Conservation (phyloP, 164 flowering plant species). For the Liriodendron chinense region DNA sequence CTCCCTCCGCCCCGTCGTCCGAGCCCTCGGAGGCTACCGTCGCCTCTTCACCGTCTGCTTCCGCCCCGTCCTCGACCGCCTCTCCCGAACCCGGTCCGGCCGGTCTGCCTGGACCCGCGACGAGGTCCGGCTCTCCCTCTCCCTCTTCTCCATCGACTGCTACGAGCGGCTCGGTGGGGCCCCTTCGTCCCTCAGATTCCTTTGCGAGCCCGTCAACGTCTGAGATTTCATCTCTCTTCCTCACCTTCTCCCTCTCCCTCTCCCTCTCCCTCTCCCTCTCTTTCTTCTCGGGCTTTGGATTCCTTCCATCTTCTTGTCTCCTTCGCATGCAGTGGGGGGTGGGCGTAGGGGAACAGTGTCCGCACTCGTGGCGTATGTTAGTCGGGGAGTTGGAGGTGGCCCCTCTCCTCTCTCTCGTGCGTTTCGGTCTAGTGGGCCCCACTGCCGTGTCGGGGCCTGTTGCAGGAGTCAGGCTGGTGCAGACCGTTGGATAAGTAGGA, state of each 20-base stretch:
- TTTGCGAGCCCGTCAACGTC: constrained; percentile 33
- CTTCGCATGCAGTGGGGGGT: neutral
- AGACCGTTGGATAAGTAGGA: too few species aligned
- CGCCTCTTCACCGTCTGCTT: constrained; percentile 65
- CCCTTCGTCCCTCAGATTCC: constrained; percentile 67
- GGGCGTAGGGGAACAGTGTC: neutral
- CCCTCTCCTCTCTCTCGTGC: neutral
- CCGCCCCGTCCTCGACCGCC: constrained; percentile 39
- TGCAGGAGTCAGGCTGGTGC: too few species aligned
- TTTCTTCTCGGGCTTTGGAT: neutral
- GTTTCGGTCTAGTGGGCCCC: neutral
- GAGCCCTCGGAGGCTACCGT: constrained; percentile 80
- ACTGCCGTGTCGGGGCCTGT: too few species aligned
- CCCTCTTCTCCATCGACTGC: constrained; percentile 76
- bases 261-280: too few species aligned
- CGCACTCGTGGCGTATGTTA: neutral
- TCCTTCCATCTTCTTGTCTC: neutral
- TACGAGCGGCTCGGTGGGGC: constrained; percentile 62
- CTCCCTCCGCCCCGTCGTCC: constrained; percentile 44
- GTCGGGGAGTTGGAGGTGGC: neutral
- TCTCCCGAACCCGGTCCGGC: constrained; percentile 31
- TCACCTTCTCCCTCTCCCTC: neutral
- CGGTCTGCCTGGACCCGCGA: constrained; percentile 43
- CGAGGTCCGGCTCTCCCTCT: constrained; percentile 70
- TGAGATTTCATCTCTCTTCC: neutral